Percentiles rank a stretch among this genome's conserved stretches.
phyloP scores from a whole-genome alignment of 176 grass and related monocot genomes.

The Oryza officinalis region DNA sequence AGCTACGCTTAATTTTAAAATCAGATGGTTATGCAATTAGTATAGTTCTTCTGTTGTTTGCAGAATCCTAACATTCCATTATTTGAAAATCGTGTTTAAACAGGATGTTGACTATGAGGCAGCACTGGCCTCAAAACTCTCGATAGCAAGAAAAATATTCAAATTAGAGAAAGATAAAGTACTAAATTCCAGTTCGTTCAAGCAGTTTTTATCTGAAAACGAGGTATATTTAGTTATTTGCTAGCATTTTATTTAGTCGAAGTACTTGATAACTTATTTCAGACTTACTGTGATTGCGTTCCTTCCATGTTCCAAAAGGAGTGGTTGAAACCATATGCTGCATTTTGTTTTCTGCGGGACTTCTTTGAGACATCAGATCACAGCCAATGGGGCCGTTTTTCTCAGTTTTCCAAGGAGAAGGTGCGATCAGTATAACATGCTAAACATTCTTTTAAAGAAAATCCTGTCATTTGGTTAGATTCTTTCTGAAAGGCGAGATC shows the following conservation, averaged over 20 bases:
- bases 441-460: not conserved
- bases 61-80: constrained; percentile 17
- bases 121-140: constrained; percentile 73
- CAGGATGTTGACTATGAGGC: constrained; percentile 96
- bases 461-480: constrained; percentile 24
- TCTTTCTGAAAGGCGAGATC: constrained; percentile 19
- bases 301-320: constrained; percentile 57
- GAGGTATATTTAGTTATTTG: constrained; percentile 59
- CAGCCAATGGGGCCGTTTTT: constrained; percentile 90
- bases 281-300: constrained; percentile 21
- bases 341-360: constrained; percentile 95
- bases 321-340: constrained; percentile 99
- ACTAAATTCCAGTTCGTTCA: constrained; percentile 76
- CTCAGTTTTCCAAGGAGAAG: constrained; percentile 92
- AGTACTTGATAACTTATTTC: constrained; percentile 28
- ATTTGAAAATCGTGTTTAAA: constrained; percentile 15
- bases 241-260: constrained; percentile 26
- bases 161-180: constrained; percentile 85
- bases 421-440: constrained; percentile 37
- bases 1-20: not conserved
- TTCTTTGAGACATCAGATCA: constrained; percentile 99
- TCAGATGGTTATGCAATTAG: not conserved
- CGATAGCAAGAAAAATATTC: constrained; percentile 90
- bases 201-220: constrained; percentile 91
- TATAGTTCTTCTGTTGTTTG: constrained; percentile 1